phyloP scores from a whole-genome alignment of 805 yeast species.

The Myxozyma sirexii region DNA sequence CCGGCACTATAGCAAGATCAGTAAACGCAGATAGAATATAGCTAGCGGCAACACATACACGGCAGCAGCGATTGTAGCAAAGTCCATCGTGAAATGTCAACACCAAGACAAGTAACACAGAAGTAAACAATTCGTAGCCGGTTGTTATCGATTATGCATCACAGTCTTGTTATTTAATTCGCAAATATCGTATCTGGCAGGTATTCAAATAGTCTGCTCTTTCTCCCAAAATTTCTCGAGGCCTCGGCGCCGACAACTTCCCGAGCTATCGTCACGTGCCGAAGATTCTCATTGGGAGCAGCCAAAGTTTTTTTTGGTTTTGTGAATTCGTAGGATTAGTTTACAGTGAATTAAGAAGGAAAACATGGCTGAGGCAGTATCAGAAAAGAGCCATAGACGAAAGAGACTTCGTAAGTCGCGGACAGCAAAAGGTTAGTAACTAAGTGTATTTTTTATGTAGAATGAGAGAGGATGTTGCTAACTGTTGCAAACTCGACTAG shows the following conservation, averaged over 20 bases:
- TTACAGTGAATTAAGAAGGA: too few species aligned
- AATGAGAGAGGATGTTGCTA: background rate
- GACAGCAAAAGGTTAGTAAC: slow-evolving; percentile 26
- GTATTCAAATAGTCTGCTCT: background rate
- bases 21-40: background rate
- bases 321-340: background rate
- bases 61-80: slow-evolving; percentile 45
- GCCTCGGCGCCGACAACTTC: too few species aligned
- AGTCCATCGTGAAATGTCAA: too few species aligned
- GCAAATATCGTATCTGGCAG: too few species aligned
- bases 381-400: slow-evolving; percentile 16
- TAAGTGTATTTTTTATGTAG: background rate
- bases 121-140: too few species aligned
- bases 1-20: slow-evolving; percentile 38
- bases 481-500: background rate
- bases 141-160: too few species aligned
- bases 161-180: too few species aligned
- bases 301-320: background rate
- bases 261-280: background rate
- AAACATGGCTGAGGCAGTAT: background rate
- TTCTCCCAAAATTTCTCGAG: background rate
- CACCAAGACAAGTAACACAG: too few species aligned
- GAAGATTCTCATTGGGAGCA: background rate
- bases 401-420: slow-evolving; percentile 31
- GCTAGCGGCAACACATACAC: slow-evolving; percentile 38